Conservation (phyloP, 2,329 filamentous ascomycete genomes). For the Cryphonectria radicalis region DNA sequence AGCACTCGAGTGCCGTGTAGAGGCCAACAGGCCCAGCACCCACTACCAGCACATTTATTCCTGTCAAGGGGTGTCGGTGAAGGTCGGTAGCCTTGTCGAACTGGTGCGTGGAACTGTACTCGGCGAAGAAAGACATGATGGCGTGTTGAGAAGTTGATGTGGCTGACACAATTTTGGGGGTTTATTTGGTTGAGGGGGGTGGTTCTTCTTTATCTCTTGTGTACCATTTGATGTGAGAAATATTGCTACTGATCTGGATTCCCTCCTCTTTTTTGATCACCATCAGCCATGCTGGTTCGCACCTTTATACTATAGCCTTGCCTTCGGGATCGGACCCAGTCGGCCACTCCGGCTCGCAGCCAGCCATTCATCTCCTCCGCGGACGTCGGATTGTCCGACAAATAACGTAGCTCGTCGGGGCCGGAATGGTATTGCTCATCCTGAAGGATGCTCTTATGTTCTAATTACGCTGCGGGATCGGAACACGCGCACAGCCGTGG, state of each 20-base stretch:
- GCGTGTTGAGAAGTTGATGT: neutral
- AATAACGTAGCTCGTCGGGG: neutral
- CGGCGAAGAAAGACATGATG: slow-evolving; percentile 20
- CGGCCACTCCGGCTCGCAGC: neutral
- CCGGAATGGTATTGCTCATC: neutral
- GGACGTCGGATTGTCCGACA: neutral
- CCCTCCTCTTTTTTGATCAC: neutral
- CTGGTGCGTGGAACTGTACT: neutral
- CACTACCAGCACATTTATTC: slow-evolving; percentile 24
- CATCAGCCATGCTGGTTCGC: neutral
- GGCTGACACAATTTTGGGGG: neutral
- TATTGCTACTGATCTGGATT: neutral
- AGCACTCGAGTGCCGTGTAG: slow-evolving; percentile 28
- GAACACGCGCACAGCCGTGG: too few relatives aligned
- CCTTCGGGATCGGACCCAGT: slow-evolving; percentile 12
- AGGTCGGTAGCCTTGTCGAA: slow-evolving; percentile 5
- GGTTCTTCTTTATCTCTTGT: neutral
- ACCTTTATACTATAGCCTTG: neutral
- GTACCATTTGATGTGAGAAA: too few relatives aligned
- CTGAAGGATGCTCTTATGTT: neutral
- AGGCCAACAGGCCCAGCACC: slow-evolving; percentile 27
- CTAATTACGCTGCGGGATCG: neutral
- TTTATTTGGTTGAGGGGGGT: neutral
- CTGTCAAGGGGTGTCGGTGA: slow-evolving; percentile 17
- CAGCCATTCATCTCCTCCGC: slow-evolving; percentile 10